Percentiles rank a stretch among this genome's conserved stretches.
These are phyloP conservation scores for Rhynchospora breviuscula DNA, from an alignment of 176 grass and related monocot species.

Conservation along the genomic window DNA sequence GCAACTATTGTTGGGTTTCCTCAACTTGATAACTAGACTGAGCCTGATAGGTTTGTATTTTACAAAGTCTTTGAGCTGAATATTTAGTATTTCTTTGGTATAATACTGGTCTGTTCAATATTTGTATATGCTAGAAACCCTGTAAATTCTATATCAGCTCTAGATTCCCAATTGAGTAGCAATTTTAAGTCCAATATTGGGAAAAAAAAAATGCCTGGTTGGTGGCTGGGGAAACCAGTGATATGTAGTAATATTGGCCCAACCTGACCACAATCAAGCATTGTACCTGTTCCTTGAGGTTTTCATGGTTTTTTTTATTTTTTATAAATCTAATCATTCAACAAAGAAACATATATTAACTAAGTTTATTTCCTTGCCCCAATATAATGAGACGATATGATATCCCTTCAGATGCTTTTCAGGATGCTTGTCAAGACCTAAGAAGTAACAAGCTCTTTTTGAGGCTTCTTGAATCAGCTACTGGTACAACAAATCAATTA, in stretches of 20 bases:
- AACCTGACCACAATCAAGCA: background rate
- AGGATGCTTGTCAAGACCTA: conserved; percentile 72
- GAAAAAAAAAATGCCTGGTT: background rate
- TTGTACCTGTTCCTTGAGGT: background rate
- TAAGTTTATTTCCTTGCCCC: background rate
- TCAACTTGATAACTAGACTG: background rate
- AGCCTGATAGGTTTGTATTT: background rate
- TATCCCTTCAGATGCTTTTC: conserved; percentile 43
- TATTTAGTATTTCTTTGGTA: background rate
- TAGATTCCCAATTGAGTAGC: background rate
- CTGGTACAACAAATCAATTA: conserved; percentile 55
- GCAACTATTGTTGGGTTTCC: background rate
- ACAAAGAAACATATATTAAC: background rate
- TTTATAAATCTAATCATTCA: background rate
- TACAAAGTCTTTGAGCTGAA: background rate
- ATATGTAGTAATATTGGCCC: background rate
- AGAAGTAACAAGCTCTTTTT: conserved; percentile 67
- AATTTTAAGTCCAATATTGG: background rate
- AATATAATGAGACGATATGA: conserved; percentile 33
- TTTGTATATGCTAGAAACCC: background rate
- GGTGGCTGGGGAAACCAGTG: background rate
- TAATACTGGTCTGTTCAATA: background rate
- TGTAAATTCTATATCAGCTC: too few species aligned
- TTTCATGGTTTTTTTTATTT: background rate
- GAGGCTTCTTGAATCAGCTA: conserved; percentile 59